These are phyloP conservation scores for Dryas alaskensis DNA, from an alignment of 306 rosid genomes.

Conservation along the genomic window DNA sequence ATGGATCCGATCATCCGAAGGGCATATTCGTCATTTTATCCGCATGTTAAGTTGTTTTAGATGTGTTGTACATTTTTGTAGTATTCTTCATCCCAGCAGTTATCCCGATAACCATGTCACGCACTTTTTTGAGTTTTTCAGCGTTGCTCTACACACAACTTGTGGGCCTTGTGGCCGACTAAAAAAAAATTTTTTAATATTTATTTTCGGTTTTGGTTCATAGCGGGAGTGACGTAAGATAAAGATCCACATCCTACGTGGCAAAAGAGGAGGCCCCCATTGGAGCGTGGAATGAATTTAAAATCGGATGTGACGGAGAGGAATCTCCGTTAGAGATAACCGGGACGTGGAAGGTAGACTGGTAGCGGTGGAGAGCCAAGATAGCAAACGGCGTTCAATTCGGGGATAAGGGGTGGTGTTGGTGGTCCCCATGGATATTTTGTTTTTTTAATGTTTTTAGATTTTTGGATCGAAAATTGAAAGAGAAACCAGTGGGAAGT, in stretches of 20 bases:
- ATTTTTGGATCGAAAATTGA: background rate
- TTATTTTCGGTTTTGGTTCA: too few species aligned
- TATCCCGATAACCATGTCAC: conserved; percentile 39
- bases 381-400: conserved; percentile 13
- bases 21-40: background rate
- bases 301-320: background rate
- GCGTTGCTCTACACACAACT: too few species aligned
- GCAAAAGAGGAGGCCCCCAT: conserved; percentile 13
- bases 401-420: conserved; percentile 22
- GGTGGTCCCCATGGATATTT: conserved; percentile 11
- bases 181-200: too few species aligned
- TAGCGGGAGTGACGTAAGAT: conserved; percentile 19
- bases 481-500: background rate
- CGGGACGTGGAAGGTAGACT: background rate
- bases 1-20: conserved; percentile 12
- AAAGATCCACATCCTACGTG: conserved; percentile 18
- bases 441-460: background rate
- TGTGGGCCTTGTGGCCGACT: too few species aligned
- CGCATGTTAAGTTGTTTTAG: too few species aligned
- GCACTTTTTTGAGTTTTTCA: background rate
- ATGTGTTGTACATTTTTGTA: background rate
- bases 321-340: conserved; percentile 15
- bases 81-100: conserved; percentile 21
- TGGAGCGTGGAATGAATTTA: background rate
- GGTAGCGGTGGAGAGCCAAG: background rate